Evolutionary conservation across 129 eudicot species (phyloP).

Genomic region (Erigeron canadensis): DNA sequence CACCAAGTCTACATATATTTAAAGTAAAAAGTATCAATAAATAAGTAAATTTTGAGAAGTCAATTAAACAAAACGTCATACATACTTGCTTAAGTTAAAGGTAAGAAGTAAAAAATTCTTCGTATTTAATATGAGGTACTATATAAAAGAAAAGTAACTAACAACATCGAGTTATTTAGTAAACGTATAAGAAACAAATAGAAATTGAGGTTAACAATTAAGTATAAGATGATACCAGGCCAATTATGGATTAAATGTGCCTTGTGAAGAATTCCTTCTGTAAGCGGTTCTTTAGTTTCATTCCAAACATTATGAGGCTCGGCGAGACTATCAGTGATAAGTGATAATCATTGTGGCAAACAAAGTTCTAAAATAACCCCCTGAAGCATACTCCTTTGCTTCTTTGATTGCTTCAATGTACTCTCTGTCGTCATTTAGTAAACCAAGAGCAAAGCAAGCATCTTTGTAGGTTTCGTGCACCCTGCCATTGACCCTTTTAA

Average conservation of each 20-base stretch:
- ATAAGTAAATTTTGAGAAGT: no score
- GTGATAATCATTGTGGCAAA: neutral
- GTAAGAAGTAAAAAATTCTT: no score
- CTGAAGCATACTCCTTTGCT: neutral
- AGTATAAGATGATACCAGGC: neutral
- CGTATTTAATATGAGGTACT: no score
- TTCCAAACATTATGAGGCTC: neutral
- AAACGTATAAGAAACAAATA: no score
- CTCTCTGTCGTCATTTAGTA: constrained; percentile 13
- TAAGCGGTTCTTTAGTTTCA: neutral
- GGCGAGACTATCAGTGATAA: neutral
- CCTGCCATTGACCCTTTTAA: neutral
- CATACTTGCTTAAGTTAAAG: no score
- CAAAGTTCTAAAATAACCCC: neutral
- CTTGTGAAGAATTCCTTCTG: neutral
- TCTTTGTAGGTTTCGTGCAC: neutral
- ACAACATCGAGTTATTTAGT: no score
- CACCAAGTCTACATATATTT: no score
- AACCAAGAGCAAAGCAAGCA: constrained; percentile 20
- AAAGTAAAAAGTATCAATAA: no score
- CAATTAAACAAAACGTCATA: no score
- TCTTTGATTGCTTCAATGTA: neutral
- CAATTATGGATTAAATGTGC: neutral
- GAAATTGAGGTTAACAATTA: no score
- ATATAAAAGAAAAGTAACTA: no score